Base-by-base conservation (phyloP, 2,329 filamentous ascomycete species). In the Thielaviopsis populi region DNA sequence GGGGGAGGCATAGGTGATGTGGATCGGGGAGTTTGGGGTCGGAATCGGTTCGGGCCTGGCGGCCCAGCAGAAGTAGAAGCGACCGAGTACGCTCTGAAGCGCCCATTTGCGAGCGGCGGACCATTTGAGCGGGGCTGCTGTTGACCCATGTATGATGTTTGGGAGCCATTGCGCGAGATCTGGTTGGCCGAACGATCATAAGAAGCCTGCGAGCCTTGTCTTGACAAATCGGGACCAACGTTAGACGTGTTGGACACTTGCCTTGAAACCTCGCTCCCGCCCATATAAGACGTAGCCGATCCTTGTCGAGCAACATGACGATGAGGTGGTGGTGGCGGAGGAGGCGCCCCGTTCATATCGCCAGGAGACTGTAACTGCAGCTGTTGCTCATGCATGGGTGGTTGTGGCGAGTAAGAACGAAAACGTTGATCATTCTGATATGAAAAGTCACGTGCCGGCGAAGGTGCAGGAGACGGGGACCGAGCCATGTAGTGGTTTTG, bases 261-360 rank as follows among this genome's bases (percentile, higher is more conserved):
- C 30, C 64, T 56, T 40, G 62, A 61, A 30, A 67, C 2, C 70
- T 71, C 10, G 61, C 68, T n/a, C 66, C 69, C 4, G 69, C 70
- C 50, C 5, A 70, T 71, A 59, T 75, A 75, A 0, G 75, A 72
- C 46, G 73, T 70, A 19, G 73, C 73, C 1, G 77, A 78, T 5
- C 69, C 71, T 22, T 74, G 71, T 1, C 73, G 68, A 4, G 68
- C 69, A 22, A 77, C 80, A 73, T 91, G 89, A 7, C 91, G 86
- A 67, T 95, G 91, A 6, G 91, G 90, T 8, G 87, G 87, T 0
- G 91, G 91, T 1, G 91, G 90, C 7, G 91, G 90, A 19, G 90
- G 89, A 8, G 87, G 87, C 22, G 83, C 83, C 48, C 81, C 80
- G 43, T 76, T 75, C 54, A 78, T 73, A 22, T 75, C 70, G 65